Conservation (phyloP, 164 flowering plant species). For the Aristolochia contorta region DNA sequence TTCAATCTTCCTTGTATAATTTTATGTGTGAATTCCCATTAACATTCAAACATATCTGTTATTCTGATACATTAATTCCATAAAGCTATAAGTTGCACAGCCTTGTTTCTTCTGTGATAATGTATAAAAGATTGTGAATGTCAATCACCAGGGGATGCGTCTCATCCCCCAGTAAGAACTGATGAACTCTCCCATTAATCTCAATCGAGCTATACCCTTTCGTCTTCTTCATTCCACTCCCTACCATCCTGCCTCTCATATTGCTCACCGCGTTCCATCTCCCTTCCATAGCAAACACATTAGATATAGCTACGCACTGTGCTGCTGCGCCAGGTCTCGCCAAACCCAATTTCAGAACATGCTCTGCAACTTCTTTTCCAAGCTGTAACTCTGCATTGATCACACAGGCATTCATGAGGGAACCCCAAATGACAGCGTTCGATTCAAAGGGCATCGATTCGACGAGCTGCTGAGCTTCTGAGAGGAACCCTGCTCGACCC, state of each 20-base stretch:
- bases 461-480: neutral
- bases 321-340: neutral
- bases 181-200: neutral
- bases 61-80: too few relatives aligned
- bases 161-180: slow-evolving; percentile 1
- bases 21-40: too few relatives aligned
- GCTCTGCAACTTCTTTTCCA: too few relatives aligned
- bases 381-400: neutral
- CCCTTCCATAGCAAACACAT: neutral
- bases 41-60: too few relatives aligned
- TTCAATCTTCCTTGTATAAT: too few relatives aligned
- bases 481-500: neutral
- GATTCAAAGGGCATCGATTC: neutral
- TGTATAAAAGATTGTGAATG: neutral
- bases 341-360: neutral
- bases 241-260: neutral
- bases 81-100: slow-evolving; percentile 92
- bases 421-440: neutral
- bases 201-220: neutral
- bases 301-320: neutral
- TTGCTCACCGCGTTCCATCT: neutral
- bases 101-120: neutral
- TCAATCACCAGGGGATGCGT: neutral
- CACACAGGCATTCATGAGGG: neutral
- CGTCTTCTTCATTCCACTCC: slow-evolving; percentile 1